phyloP scores from a whole-genome alignment of 2,329 filamentous ascomycete genomes.

The Monosporascus sp. region DNA sequence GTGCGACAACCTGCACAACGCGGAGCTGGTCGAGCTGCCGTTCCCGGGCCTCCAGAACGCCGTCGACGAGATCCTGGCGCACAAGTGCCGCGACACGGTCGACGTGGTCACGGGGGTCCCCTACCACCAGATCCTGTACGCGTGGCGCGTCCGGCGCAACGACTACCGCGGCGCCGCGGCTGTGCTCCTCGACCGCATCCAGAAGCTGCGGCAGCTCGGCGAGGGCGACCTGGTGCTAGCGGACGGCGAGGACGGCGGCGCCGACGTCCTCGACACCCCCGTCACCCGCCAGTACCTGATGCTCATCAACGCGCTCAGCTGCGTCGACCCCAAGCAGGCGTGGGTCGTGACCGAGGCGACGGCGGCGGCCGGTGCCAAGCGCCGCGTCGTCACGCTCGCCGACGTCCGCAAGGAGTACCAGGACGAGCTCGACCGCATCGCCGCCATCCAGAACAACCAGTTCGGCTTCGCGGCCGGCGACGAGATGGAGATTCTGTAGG shows the following conservation, averaged over 20 bases:
- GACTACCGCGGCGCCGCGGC: conserved; percentile 79
- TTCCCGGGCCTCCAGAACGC: conserved; percentile 72
- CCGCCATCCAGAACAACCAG: conserved; percentile 81
- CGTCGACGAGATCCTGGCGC: conserved; percentile 72
- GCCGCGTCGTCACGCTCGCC: conserved; percentile 76
- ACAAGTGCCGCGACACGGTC: conserved; percentile 63
- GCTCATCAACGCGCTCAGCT: conserved; percentile 88
- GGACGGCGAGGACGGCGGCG: conserved; percentile 12
- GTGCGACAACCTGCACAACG: conserved; percentile 61
- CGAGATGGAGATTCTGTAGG: conserved; percentile 49
- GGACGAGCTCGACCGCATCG: conserved; percentile 80
- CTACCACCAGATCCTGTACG: conserved; percentile 85
- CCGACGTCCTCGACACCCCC: conserved; percentile 56
- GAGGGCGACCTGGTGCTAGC: conserved; percentile 49
- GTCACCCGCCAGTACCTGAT: conserved; percentile 76
- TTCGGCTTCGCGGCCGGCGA: conserved; percentile 65
- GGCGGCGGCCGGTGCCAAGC: conserved; percentile 38
- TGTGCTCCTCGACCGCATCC: conserved; percentile 57
- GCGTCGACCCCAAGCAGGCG: conserved; percentile 70
- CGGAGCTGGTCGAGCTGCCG: conserved; percentile 68
- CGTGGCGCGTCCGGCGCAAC: conserved; percentile 77
- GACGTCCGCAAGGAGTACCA: conserved; percentile 88
- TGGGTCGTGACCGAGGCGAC: conserved; percentile 63
- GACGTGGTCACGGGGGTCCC: conserved; percentile 62
- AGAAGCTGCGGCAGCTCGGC: conserved; percentile 54